These are phyloP conservation scores for Ambispora gerdemannii DNA, from an alignment of 192 early-diverging fungal genomes.

Conservation along the genomic window DNA sequence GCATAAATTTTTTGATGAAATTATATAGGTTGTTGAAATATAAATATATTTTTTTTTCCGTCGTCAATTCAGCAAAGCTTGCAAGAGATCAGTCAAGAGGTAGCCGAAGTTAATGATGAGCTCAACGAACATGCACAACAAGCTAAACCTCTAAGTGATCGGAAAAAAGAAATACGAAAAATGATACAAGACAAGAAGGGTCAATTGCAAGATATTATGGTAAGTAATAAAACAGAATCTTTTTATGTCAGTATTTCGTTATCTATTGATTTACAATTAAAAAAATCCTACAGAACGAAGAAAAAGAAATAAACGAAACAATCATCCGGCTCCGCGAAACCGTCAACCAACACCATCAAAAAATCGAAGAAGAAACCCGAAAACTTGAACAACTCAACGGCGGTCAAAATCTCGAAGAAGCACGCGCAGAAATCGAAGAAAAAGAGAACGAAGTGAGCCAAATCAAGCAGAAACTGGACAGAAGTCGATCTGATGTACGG, in stretches of 20 bases:
- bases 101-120: not conserved
- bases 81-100: not conserved
- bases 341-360: constrained; percentile 46
- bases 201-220: constrained; percentile 40
- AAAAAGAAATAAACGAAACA: constrained; percentile 43
- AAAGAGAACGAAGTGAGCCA: constrained; percentile 40
- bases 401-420: constrained; percentile 37
- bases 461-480: constrained; percentile 33
- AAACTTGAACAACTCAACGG: constrained; percentile 35
- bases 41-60: too few species aligned
- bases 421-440: constrained; percentile 38
- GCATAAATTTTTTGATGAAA: not conserved
- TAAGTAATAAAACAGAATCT: constrained; percentile 7
- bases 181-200: constrained; percentile 47
- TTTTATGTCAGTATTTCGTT: too few species aligned
- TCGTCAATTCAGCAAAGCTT: not conserved
- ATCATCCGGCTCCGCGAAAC: constrained; percentile 37
- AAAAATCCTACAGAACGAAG: constrained; percentile 34
- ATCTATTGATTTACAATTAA: too few species aligned
- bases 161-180: constrained; percentile 42
- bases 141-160: constrained; percentile 47
- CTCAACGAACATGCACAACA: constrained; percentile 37
- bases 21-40: too few species aligned
- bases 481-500: constrained; percentile 5
- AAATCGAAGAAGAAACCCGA: constrained; percentile 46